phyloP scores from a whole-genome alignment of 2,329 filamentous ascomycete species.

The Aaosphaeria arxii region DNA sequence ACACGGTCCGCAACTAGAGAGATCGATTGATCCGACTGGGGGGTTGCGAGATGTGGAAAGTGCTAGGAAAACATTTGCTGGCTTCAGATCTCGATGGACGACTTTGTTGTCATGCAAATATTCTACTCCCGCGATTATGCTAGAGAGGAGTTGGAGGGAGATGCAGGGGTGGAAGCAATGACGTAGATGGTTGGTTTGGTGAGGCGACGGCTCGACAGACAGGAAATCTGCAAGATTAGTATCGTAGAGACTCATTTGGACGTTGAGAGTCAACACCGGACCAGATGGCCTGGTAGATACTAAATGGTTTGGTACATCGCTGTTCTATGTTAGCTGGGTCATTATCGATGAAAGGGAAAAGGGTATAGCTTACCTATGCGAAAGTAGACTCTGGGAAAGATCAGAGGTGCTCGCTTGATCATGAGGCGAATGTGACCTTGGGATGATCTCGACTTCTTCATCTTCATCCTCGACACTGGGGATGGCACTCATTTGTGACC shows the following conservation, averaged over 20 bases:
- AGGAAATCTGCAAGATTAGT: constrained; percentile 61
- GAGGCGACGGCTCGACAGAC: constrained; percentile 11
- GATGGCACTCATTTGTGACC: constrained; percentile 40
- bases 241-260: constrained; percentile 67
- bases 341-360: background rate
- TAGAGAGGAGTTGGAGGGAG: constrained; percentile 56
- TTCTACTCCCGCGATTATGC: constrained; percentile 61
- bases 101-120: constrained; percentile 62
- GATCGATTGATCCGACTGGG: constrained; percentile 46
- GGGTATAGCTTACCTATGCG: constrained; percentile 30
- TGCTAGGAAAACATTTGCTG: constrained; percentile 65
- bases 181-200: background rate
- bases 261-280: constrained; percentile 53
- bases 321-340: constrained; percentile 3
- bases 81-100: constrained; percentile 66
- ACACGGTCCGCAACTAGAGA: constrained; percentile 49
- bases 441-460: constrained; percentile 50
- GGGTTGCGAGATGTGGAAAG: constrained; percentile 33
- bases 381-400: constrained; percentile 28
- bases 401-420: constrained; percentile 16
- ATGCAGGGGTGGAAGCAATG: constrained; percentile 64
- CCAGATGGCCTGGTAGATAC: constrained; percentile 16
- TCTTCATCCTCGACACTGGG: constrained; percentile 37
- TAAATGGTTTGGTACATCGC: constrained; percentile 24
- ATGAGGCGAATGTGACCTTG: constrained; percentile 22